Base-by-base conservation (phyloP, 2,329 filamentous ascomycete genomes). In the Paecilomyces niveus region DNA sequence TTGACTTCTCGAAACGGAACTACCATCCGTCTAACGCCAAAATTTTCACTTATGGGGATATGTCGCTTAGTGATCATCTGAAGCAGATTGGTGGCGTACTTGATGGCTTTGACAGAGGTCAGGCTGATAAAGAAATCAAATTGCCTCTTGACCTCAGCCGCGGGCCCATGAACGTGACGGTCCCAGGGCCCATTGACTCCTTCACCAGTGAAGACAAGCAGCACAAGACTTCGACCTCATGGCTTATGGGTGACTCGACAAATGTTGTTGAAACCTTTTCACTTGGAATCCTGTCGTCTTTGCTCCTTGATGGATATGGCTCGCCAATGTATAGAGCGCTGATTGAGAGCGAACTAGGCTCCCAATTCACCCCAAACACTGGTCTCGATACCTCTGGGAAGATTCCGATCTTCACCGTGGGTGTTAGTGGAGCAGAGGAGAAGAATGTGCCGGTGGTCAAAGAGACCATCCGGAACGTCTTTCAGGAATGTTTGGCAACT, bases 11-110 rank as follows among this genome's bases (percentile, higher is more conserved):
- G 64, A 87, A 87, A 51, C 85, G 92, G 64, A 92, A 99, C 75
- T 99, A 99, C 72, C 93, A 99, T 73, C 94, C 94, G 0, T 97
- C 92, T 76, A 99, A 99, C 74, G 89, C 93, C 53, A 97, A 97
- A 76, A 82, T 99, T 51, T 86, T 97, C 68, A 97, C 94, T 0
- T 99, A 99, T 66, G 94, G 94, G 55, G 88, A 97, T 69, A 92
- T 97, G 85, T 89, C 92, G 1, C 77, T 99, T 60, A 81, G 81
- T 2, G 88, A 90, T 57, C 94, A 99, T 70, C 74, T 97, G 55
- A 81, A 85, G 70, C 89, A 94, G 67, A 82, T 97, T 29, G 84
- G 93, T 67, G 81, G 85, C 9, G 87, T 89, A 55, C 79, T 99
- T 59, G 82, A 83, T 63, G 79, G 81, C 0, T 97, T 97, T 68